phyloP scores from a whole-genome alignment of 2,329 filamentous ascomycete genomes.

The Ophiostoma triangulosporum region DNA sequence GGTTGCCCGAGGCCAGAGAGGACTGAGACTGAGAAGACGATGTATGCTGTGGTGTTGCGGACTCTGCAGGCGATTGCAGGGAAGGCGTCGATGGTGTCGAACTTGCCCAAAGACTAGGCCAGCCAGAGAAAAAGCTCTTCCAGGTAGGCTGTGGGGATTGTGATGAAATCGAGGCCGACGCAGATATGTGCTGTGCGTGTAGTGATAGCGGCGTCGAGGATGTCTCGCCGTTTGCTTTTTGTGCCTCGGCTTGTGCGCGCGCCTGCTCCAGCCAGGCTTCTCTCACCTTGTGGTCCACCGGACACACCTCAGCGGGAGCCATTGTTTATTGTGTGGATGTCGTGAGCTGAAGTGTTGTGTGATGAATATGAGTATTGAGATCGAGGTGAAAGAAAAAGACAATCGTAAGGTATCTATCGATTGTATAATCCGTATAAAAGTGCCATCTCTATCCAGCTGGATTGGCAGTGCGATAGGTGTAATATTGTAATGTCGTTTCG shows the following conservation, averaged over 20 bases:
- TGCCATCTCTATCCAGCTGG: too few relatives aligned
- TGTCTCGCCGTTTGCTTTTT: constrained; percentile 7
- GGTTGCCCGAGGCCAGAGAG: neutral
- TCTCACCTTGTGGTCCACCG: constrained; percentile 81
- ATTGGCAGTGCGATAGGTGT: too few relatives aligned
- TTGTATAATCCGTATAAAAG: too few relatives aligned
- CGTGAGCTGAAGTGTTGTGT: neutral
- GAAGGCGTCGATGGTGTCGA: neutral
- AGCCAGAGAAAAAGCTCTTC: constrained; percentile 4
- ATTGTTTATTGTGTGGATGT: neutral
- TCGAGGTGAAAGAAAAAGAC: neutral
- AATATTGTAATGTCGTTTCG: too few relatives aligned
- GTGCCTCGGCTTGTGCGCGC: constrained; percentile 28
- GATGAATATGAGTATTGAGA: neutral
- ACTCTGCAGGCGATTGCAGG: neutral
- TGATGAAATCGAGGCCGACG: constrained; percentile 17
- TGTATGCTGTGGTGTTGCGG: constrained; percentile 20
- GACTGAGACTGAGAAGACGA: neutral
- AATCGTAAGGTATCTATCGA: too few relatives aligned
- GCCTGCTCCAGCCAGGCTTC: constrained; percentile 73
- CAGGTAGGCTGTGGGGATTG: neutral
- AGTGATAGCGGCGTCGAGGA: constrained; percentile 13
- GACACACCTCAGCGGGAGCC: constrained; percentile 37
- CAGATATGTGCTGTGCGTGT: neutral
- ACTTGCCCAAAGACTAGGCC: constrained; percentile 7